Evolutionary conservation across 2,329 filamentous ascomycete species (phyloP), one percentile per base, ranked within the genome.

Genomic region (Elsinoe ampelina): DNA sequence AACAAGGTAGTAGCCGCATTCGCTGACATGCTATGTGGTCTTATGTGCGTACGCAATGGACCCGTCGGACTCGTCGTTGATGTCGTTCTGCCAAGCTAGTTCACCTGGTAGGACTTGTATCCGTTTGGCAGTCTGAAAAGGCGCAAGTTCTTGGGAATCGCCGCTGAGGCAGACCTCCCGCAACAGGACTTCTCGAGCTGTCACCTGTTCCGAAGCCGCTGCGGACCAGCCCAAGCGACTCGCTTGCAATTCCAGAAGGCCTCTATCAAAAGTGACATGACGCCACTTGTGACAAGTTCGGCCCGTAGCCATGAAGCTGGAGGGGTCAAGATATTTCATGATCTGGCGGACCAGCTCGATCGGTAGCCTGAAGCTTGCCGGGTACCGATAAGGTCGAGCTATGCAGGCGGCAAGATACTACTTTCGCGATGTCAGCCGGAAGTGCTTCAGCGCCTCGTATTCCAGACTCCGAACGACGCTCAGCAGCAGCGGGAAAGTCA

Each of bases 291-390:
- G 20, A 17, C 52, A 43, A 13, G 17, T n/a, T 15, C 20, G 36
- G 19, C 52, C 15, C 2, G 52, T 38, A 8, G 12, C 20, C 10
- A 34, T 15, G 32, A 55, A 55, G 22, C 20, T 20, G 15, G 8
- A 6, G 5, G 52, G 52, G n/a, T 34, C 38, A 17, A 43, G 36
- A 2, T 4, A 13, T 3, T 7, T 7, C 13, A 45, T 45, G 4
- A 81, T 73, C 5, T 75, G 68, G 43, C 76, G 71, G 1, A 81
- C 51, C 17, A 81, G 72, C 61, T 81, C 79, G 8, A 67, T 62
- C 1, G 79, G 78, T 13, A 74, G 57, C 32, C 63, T 55, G 55
- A 70, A 73, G 48, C 68, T 63, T 43, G 68, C 51, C 48, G 70
- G 62, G 57, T 66, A 61, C 17, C 60, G 57, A 20, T 63, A 15